phyloP scores from a whole-genome alignment of 768 basidiomycete species.

The Leccinum barrowsii region DNA sequence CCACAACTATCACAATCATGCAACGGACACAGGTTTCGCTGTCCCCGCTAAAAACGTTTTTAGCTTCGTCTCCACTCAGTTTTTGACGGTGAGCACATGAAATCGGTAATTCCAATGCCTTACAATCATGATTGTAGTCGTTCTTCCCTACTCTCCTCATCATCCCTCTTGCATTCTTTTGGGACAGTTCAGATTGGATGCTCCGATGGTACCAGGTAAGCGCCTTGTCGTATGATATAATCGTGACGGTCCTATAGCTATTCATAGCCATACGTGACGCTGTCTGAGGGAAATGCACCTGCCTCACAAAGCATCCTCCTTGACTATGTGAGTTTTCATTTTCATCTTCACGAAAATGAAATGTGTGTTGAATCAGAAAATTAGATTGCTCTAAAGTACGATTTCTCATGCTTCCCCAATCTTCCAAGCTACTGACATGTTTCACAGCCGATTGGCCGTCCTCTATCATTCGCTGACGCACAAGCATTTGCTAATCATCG shows the following conservation, averaged over 20 bases:
- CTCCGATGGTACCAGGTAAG: slow-evolving; percentile 58
- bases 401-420: not conserved
- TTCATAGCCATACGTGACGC: slow-evolving; percentile 56
- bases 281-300: slow-evolving; percentile 48
- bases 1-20: not conserved
- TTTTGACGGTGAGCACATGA: slow-evolving; percentile 39
- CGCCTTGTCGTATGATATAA: not conserved
- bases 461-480: slow-evolving; percentile 46
- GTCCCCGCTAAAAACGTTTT: slow-evolving; percentile 52
- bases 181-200: slow-evolving; percentile 51
- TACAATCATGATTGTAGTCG: slow-evolving; percentile 35
- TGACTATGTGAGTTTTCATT: slow-evolving; percentile 51
- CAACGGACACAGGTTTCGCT: slow-evolving; percentile 43
- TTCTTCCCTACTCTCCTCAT: slow-evolving; percentile 56
- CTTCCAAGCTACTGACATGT: slow-evolving; percentile 1
- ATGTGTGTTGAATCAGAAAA: slow-evolving; percentile 1
- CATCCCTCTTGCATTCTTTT: slow-evolving; percentile 47
- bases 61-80: slow-evolving; percentile 42
- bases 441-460: slow-evolving; percentile 38
- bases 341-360: not conserved
- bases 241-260: slow-evolving; percentile 4
- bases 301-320: slow-evolving; percentile 61
- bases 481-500: slow-evolving; percentile 51
- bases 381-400: slow-evolving; percentile 45
- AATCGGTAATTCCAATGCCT: not conserved